These are phyloP conservation scores for Carex sylvatica DNA, from an alignment of 202 grass and related monocot genomes.

Conservation along the genomic window DNA sequence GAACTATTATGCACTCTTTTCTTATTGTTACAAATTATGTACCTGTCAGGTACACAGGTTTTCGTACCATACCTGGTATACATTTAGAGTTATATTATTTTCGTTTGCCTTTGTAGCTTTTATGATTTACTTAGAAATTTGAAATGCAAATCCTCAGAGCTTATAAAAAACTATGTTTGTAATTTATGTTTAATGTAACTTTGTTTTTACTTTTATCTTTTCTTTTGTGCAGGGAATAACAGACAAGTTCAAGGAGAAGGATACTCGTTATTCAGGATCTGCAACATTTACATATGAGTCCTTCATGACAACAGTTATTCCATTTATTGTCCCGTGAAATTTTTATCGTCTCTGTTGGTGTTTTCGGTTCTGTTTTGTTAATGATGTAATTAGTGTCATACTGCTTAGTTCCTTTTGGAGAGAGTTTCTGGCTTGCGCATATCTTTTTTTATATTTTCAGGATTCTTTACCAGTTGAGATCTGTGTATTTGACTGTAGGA, in stretches of 20 bases:
- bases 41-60: not conserved
- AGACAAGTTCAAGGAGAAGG: slow-evolving; percentile 91
- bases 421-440: not conserved
- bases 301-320: slow-evolving; percentile 66
- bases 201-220: not conserved
- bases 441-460: not conserved
- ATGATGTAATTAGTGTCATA: not conserved
- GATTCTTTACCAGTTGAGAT: not conserved
- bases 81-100: not conserved
- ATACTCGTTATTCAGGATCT: slow-evolving; percentile 57
- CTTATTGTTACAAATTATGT: not conserved
- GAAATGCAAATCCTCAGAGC: not conserved
- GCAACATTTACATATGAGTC: slow-evolving; percentile 66
- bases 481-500: not conserved
- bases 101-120: not conserved
- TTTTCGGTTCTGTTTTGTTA: slow-evolving; percentile 6
- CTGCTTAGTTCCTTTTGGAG: not conserved
- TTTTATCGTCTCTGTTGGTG: not conserved
- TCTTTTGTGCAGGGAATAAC: slow-evolving; percentile 55
- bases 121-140: not conserved
- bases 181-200: not conserved
- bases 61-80: not conserved
- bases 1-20: not conserved
- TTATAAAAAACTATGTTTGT: not conserved
- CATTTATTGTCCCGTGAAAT: slow-evolving; percentile 70